phyloP scores from a whole-genome alignment of 495 filamentous ascomycete species.

The Neurospora intermedia region DNA sequence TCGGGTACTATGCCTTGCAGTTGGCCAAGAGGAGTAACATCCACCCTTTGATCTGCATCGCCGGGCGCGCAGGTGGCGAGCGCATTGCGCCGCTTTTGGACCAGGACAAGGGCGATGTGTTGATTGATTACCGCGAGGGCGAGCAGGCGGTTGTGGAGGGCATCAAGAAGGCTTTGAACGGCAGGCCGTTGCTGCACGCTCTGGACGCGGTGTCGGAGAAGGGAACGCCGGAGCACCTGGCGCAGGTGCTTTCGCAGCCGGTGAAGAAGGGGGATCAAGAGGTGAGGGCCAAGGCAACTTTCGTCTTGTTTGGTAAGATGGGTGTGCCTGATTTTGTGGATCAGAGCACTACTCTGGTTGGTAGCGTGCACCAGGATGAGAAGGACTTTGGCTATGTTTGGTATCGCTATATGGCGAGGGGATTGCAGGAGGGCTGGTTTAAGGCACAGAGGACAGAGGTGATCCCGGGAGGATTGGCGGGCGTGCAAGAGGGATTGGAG shows the following conservation, averaged over 20 bases:
- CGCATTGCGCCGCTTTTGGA: slow-evolving; percentile 54
- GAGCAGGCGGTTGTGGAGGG: slow-evolving; percentile 41
- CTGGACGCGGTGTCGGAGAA: slow-evolving; percentile 52
- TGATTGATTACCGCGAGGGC: slow-evolving; percentile 62
- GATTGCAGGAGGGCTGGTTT: slow-evolving; percentile 49
- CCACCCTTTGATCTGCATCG: slow-evolving; percentile 62
- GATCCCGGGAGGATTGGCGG: slow-evolving; percentile 46
- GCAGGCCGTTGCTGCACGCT: slow-evolving; percentile 29
- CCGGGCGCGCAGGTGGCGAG: slow-evolving; percentile 41
- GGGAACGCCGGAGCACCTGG: slow-evolving; percentile 35
- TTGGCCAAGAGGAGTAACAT: slow-evolving; percentile 57
- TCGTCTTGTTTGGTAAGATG: slow-evolving; percentile 38
- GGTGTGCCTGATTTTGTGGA: slow-evolving; percentile 25
- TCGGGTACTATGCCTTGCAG: slow-evolving; percentile 60
- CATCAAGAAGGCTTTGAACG: slow-evolving; percentile 38
- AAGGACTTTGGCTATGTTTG: slow-evolving; percentile 50
- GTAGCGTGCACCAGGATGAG: slow-evolving; percentile 36
- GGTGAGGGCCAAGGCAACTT: slow-evolving; percentile 31
- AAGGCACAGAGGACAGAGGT: slow-evolving; percentile 51
- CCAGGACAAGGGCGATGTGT: slow-evolving; percentile 50
- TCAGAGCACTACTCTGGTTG: slow-evolving; percentile 34
- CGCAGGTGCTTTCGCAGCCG: slow-evolving; percentile 31
- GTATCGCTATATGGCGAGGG: slow-evolving; percentile 41
- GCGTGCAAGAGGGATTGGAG: slow-evolving; percentile 44
- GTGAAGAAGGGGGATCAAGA: slow-evolving; percentile 13